Evolutionary conservation across 352 stramenopile genomes (phyloP).

Genomic region (Phytophthora ohioensis): DNA sequence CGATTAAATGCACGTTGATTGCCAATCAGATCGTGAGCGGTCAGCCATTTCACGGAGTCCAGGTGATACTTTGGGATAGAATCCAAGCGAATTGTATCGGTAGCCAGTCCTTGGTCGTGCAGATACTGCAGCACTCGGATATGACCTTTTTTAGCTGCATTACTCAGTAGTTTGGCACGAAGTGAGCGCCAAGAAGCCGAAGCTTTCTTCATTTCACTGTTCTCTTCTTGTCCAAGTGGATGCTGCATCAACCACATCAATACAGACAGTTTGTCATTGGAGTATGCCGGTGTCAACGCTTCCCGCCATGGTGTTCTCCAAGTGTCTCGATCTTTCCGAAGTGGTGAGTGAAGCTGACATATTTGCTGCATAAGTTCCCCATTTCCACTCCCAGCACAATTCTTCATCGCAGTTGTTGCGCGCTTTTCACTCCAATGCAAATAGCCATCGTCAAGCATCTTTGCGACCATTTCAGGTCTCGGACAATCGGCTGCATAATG

Average conservation of each 20-base stretch:
- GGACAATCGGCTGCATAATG: slow-evolving; percentile 1
- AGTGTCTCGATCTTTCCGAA: background rate
- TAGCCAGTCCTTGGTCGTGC: background rate
- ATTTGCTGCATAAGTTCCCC: slow-evolving; percentile 10
- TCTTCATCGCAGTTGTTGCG: background rate
- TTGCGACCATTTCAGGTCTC: background rate
- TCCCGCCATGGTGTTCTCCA: background rate
- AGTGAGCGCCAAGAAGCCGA: no score
- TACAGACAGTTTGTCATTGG: background rate
- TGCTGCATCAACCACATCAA: slow-evolving; percentile 5
- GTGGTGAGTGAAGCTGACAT: slow-evolving; percentile 11
- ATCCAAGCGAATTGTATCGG: background rate
- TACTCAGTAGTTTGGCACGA: background rate
- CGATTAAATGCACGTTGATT: background rate
- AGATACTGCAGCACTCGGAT: slow-evolving; percentile 8
- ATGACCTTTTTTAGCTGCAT: background rate
- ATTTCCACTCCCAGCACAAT: slow-evolving; percentile 4
- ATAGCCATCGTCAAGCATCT: slow-evolving; percentile 9
- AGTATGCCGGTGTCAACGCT: background rate
- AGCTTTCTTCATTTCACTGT: background rate
- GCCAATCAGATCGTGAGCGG: background rate
- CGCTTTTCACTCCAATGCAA: slow-evolving; percentile 1
- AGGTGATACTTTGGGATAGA: background rate
- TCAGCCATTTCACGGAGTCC: slow-evolving; percentile 4
- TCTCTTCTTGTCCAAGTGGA: background rate